A percentile compares a stretch with the other conserved stretches of the same genome.
These are phyloP conservation scores for Balakata baccata DNA, from an alignment of 345 rosid genomes.

Conservation along the genomic window DNA sequence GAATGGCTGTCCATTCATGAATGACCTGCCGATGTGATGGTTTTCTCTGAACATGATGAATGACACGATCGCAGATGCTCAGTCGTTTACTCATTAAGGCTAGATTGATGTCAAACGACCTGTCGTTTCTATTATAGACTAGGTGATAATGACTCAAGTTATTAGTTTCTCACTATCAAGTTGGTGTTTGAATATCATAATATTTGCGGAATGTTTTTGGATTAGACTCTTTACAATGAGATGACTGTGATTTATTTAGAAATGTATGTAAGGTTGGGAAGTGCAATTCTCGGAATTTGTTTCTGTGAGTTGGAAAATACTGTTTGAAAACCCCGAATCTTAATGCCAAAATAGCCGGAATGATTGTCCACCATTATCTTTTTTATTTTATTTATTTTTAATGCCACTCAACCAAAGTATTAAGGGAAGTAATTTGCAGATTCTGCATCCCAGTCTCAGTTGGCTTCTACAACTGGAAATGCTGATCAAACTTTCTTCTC, in stretches of 20 bases:
- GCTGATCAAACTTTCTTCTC: conserved; percentile 54
- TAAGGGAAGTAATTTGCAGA: conserved; percentile 29
- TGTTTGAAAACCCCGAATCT: background rate
- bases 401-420: background rate
- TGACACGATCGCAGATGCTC: too few species aligned
- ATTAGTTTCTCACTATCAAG: background rate
- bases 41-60: too few species aligned
- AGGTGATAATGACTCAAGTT: background rate
- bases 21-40: too few species aligned
- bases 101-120: too few species aligned
- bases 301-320: background rate
- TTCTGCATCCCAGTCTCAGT: conserved; percentile 40
- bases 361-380: background rate
- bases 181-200: background rate
- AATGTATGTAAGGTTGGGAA: background rate
- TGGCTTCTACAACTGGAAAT: conserved; percentile 34
- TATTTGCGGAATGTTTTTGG: background rate
- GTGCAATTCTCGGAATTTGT: background rate
- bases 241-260: background rate
- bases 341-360: too few species aligned
- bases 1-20: too few species aligned
- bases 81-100: too few species aligned
- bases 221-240: background rate
- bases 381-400: background rate
- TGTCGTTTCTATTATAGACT: too few species aligned